phyloP scores from a whole-genome alignment of 352 stramenopile species.

The Globisporangium iwayamae region DNA sequence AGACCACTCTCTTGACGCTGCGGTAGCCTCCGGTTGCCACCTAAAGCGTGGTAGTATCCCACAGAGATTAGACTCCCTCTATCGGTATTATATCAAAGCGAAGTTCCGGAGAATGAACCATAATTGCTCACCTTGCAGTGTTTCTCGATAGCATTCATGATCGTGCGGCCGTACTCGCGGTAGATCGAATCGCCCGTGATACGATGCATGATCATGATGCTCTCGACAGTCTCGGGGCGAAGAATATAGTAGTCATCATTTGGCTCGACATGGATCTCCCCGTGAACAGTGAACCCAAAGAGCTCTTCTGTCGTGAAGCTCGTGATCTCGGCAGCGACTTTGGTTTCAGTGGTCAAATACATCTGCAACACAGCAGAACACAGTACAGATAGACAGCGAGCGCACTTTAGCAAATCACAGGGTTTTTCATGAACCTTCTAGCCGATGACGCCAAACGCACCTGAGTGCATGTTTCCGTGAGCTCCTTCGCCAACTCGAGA shows the following conservation, averaged over 20 bases:
- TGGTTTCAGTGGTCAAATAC: conserved; percentile 55
- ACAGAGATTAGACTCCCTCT: not conserved
- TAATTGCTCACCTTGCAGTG: conserved; percentile 44
- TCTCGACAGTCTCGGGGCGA: conserved; percentile 88
- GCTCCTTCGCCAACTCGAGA: conserved; percentile 60
- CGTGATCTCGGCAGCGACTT: conserved; percentile 72
- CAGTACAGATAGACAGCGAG: not conserved
- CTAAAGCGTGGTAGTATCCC: conserved; percentile 15
- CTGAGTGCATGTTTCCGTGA: conserved; percentile 72
- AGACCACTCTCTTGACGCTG: conserved; percentile 52
- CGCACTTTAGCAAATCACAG: not conserved
- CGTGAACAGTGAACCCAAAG: not conserved
- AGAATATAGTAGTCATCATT: conserved; percentile 64
- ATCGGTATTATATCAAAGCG: not conserved
- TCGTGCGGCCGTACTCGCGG: conserved; percentile 64
- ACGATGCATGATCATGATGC: conserved; percentile 85
- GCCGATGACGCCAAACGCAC: conserved; percentile 15
- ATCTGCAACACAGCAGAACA: conserved; percentile 32
- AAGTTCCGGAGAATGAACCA: not conserved
- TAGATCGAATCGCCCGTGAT: conserved; percentile 83
- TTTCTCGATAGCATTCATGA: conserved; percentile 77
- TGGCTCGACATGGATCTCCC: conserved; percentile 20
- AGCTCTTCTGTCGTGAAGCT: conserved; percentile 41
- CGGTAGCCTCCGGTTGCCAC: conserved; percentile 59
- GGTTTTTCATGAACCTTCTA: not conserved